Evolutionary conservation across 805 yeast species (phyloP), one percentile per base, ranked within the genome.

Genomic region (Lipomyces japonicus): DNA sequence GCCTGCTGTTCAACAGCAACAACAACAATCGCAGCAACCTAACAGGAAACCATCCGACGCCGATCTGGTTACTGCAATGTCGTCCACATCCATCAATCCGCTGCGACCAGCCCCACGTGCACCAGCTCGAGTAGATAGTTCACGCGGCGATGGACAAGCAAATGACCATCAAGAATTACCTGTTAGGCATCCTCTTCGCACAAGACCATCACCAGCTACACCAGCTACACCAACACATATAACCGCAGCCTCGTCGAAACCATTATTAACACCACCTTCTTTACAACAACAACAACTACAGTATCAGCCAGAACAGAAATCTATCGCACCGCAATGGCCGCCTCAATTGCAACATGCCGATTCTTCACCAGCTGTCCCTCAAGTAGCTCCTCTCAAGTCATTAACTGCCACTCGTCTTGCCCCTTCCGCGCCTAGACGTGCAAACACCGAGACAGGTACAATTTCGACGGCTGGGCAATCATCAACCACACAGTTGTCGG

Each of bases 221-320:
- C 41, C 35, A 21, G 4, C 24, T 32, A 18, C 49, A 68, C 69
- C 46, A 66, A 60, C n/a, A n/a, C n/a, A n/a, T n/a, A n/a, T n/a
- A n/a, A n/a, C n/a, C n/a, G n/a, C n/a, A n/a, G n/a, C n/a, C n/a
- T n/a, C n/a, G n/a, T n/a, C n/a, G n/a, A n/a, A n/a, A n/a, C n/a
- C n/a, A n/a, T n/a, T n/a, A n/a, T n/a, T n/a, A n/a, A n/a, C n/a
- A n/a, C n/a, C n/a, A n/a, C n/a, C n/a, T n/a, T n/a, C n/a, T n/a
- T n/a, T n/a, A n/a, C n/a, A n/a, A n/a, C n/a, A n/a, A n/a, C n/a
- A n/a, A n/a, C n/a, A n/a, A 12, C 46, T 14, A 14, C n/a, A 25
- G 26, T 7, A 6, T 21, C 42, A 25, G 16, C 34, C n/a, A n/a
- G n/a, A n/a, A n/a, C n/a, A n/a, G n/a, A n/a, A n/a, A n/a, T n/a